Base-by-base conservation (phyloP, 306 rosid genomes). In the Trifolium pratense region DNA sequence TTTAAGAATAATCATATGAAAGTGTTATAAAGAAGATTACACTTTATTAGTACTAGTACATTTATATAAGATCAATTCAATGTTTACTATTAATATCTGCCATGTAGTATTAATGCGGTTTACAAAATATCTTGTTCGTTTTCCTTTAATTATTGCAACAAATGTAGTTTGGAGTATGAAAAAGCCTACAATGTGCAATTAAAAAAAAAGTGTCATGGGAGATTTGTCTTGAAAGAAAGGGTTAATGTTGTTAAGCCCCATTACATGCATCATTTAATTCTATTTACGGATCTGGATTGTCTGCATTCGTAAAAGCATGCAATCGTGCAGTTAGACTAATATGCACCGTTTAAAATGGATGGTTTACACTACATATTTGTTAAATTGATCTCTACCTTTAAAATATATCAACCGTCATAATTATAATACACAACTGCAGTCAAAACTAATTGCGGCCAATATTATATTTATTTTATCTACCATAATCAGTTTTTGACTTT, bases 61-160 rank as follows among this genome's bases (percentile, higher is more conserved):
- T 29, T 31, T 59, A 15, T 59, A 15, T 14, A 29, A 59, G 21
- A 59, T 36, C 2, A 36, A 36, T 15, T 59, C 21, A 59, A 15
- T 18, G 13, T 29, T 29, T 29, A 8, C 17, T 5, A 26, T 58
- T 58, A 57, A 23, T 58, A 56, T 56, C 32, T 56, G 14, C 7
- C 17, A 13, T 58, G 37, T 58, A 13, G 64, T 58, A n/a, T n/a
- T n/a, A 29, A 29, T 58, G 65, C 39, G 40, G 65, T 58, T 57
- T 13, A 18, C 20, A 58, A 14, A 58, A 26, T 26, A 58, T 58
- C 9, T 58, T 14, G 40, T 29, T 58, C 6, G 15, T 26, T 58
- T 26, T 58, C 7, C 3, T 14, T 26, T 26, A 58, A 58, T 9
- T 58, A 6, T 57, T 1, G 63, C 17, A 57, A 5, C 17, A 57